Base-by-base conservation (phyloP, 371 early-diverging fungal genomes). In the Mortierella sp. region DNA sequence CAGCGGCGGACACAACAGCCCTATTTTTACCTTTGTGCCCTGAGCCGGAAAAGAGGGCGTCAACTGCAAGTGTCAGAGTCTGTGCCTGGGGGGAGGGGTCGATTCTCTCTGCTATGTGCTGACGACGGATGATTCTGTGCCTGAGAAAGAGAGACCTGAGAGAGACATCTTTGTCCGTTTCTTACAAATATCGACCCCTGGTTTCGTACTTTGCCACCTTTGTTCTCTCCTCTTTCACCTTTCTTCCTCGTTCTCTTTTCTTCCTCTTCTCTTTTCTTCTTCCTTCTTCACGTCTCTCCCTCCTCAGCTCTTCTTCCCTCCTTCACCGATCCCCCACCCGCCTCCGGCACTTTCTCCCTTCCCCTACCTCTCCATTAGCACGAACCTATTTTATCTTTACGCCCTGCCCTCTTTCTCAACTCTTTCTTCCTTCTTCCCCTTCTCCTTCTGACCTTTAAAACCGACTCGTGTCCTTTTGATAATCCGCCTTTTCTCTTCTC, bases 21-120 rank as follows among this genome's bases (percentile, higher is more conserved):
- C 61, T 61, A 61, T 61, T 61, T 61, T 61, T 61, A 61, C 61
- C 61, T 19, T 61, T 61, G 31, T 31, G 61, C 16, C 31, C 11
- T 31, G 61, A 6, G 31, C 61, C 31, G 6, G 43, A 6, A 40
- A 16, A 59, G 61, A 19, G 34, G 61, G 31, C 61, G 61, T 31
- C 26, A n/a, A 51, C 26, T 8, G 10, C 26, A 9, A n/a, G 24
- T n/a, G n/a, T n/a, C n/a, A 13, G n/a, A 26, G 46, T 5, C 13
- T 55, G 28, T 57, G 57, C 28, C 57, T 26, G n/a, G 55, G n/a
- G 19, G 24, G 50, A 16, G 2, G 50, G 9, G 9, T 14, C 5
- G 14, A 11, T 51, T 14, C 21, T 51, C 21, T 51, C 51, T 8
- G 55, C 24, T 11, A n/a, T 26, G 57, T 26, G 14, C 59, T 59